These are phyloP conservation scores for Peniophora sp. DNA, from an alignment of 1,284 basidiomycete genomes.

Conservation along the genomic window DNA sequence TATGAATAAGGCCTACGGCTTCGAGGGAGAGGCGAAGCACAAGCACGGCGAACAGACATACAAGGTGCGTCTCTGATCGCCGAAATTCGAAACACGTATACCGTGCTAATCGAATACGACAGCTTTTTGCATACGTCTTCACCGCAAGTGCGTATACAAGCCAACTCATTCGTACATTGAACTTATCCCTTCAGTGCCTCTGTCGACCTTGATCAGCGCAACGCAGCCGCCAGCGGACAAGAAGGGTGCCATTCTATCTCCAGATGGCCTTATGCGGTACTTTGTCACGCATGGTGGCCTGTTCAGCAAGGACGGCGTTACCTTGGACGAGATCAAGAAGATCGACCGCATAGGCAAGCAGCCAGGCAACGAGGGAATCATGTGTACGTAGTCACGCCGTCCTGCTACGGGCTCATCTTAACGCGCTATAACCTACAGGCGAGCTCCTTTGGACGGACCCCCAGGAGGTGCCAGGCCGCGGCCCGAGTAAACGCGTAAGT, in stretches of 20 bases:
- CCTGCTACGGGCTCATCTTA: background rate
- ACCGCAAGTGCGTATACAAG: slow-evolving; percentile 61
- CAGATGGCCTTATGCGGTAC: slow-evolving; percentile 80
- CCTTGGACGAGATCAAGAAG: slow-evolving; percentile 86
- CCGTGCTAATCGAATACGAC: too few relatives aligned
- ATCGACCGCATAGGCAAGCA: slow-evolving; percentile 85
- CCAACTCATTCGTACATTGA: background rate
- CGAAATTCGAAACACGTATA: background rate
- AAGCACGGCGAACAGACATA: slow-evolving; percentile 92
- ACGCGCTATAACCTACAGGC: background rate
- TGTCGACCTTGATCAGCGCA: slow-evolving; percentile 81
- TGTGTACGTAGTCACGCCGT: slow-evolving; percentile 55
- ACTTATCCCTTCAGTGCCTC: slow-evolving; percentile 54
- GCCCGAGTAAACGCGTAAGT: slow-evolving; percentile 86
- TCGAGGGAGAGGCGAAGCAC: slow-evolving; percentile 94
- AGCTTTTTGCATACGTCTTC: slow-evolving; percentile 91
- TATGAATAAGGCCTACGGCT: slow-evolving; percentile 85
- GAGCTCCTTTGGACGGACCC: slow-evolving; percentile 92
- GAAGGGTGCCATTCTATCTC: slow-evolving; percentile 64
- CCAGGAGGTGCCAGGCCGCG: slow-evolving; percentile 84
- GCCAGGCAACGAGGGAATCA: slow-evolving; percentile 91
- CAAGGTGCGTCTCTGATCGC: slow-evolving; percentile 47
- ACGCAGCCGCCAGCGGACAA: slow-evolving; percentile 49
- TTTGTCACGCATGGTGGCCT: slow-evolving; percentile 96
- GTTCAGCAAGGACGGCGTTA: slow-evolving; percentile 92